A percentile compares a stretch with the other conserved stretches of the same genome.
phyloP scores from a whole-genome alignment of 345 rosid genomes.

The Salix dunnii region DNA sequence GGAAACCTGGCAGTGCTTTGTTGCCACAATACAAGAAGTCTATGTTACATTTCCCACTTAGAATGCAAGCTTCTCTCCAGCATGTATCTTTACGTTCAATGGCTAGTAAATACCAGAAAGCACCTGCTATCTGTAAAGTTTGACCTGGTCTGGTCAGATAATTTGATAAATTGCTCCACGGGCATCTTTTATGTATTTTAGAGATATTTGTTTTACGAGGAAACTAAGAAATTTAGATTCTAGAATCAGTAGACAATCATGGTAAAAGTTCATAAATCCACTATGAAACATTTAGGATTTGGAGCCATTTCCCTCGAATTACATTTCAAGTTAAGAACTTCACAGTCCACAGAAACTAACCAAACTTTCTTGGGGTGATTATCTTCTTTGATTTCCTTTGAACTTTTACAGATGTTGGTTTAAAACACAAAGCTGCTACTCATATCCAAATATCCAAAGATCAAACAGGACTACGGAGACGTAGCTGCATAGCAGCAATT shows the following conservation, averaged over 20 bases:
- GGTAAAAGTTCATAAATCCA: neutral
- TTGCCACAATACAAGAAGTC: conserved; percentile 71
- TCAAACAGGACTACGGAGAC: neutral
- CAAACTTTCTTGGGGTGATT: neutral
- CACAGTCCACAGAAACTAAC: neutral
- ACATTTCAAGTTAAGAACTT: neutral
- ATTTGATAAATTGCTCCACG: neutral
- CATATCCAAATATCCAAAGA: neutral
- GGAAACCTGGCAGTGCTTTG: conserved; percentile 37
- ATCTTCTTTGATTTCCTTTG: neutral
- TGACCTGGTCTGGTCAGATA: neutral
- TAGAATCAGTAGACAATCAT: neutral
- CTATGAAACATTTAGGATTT: neutral
- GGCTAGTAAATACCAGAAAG: conserved; percentile 78
- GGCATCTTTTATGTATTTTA: neutral
- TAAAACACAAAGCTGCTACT: neutral
- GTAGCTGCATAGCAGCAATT: neutral
- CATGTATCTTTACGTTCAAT: conserved; percentile 73
- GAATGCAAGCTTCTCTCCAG: conserved; percentile 57
- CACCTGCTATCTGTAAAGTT: conserved; percentile 63
- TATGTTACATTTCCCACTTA: conserved; percentile 36
- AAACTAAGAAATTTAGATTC: neutral
- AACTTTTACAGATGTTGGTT: neutral
- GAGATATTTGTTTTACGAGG: neutral
- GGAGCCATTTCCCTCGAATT: neutral